These are phyloP conservation scores for Talaromyces thailandensis DNA, from an alignment of 495 filamentous ascomycete genomes.

Conservation along the genomic window DNA sequence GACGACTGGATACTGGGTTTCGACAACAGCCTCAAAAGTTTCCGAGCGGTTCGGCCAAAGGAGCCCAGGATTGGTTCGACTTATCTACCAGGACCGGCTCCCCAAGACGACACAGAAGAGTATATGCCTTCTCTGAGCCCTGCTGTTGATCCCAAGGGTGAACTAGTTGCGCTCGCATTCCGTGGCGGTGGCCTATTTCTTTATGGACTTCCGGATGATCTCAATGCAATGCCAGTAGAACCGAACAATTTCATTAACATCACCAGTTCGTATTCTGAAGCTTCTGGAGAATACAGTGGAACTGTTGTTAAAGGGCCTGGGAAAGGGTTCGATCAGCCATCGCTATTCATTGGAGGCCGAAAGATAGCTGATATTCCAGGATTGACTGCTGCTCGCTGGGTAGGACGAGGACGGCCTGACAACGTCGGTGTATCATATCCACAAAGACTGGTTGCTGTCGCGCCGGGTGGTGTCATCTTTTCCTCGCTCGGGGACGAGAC, in stretches of 20 bases:
- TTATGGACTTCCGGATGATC: conserved; percentile 67
- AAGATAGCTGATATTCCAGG: conserved; percentile 32
- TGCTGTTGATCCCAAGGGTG: conserved; percentile 55
- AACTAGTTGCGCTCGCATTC: conserved; percentile 70
- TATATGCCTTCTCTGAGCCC: conserved; percentile 59
- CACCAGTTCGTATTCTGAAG: not conserved
- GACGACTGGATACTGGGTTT: conserved; percentile 74
- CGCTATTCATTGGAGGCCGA: conserved; percentile 27
- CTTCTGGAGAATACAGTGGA: not conserved
- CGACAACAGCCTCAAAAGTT: conserved; percentile 65
- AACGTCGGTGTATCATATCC: not conserved
- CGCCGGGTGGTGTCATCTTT: conserved; percentile 60
- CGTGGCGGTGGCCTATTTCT: conserved; percentile 65
- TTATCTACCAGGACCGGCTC: conserved; percentile 67
- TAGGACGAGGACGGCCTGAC: conserved; percentile 13
- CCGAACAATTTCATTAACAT: not conserved
- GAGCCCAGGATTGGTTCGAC: conserved; percentile 67
- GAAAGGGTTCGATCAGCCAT: conserved; percentile 27
- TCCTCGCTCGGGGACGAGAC: conserved; percentile 60
- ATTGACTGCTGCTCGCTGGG: conserved; percentile 33
- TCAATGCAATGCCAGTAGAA: conserved; percentile 39
- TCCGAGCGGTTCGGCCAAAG: conserved; percentile 66
- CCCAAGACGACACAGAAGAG: conserved; percentile 23
- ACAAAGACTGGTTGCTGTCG: conserved; percentile 59
- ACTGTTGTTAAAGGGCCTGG: not conserved